A percentile compares a stretch with the other conserved stretches of the same genome.
phyloP scores from a whole-genome alignment of 2,329 filamentous ascomycete species.

The Gaeumannomyces sp. region DNA sequence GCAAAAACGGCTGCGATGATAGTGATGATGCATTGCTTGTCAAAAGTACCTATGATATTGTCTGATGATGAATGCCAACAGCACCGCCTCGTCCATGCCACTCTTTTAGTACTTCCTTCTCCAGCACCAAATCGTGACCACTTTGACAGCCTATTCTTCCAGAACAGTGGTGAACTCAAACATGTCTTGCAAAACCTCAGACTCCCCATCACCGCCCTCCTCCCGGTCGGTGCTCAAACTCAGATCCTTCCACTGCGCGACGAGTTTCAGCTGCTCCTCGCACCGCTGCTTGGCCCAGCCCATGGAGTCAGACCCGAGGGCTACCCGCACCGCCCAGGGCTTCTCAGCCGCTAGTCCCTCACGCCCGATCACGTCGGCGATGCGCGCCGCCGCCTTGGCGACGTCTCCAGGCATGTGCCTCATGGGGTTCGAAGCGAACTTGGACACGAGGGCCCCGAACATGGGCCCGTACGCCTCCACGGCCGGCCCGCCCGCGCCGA shows the following conservation, averaged over 20 bases:
- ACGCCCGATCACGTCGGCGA: conserved; percentile 23
- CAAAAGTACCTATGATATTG: too few species aligned
- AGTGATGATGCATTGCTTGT: too few species aligned
- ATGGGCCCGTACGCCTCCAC: conserved; percentile 17
- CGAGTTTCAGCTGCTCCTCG: conserved; percentile 17
- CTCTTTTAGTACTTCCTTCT: too few species aligned
- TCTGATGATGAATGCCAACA: too few species aligned
- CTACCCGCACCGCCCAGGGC: conserved; percentile 21
- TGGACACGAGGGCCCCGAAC: conserved; percentile 16
- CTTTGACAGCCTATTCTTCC: background rate
- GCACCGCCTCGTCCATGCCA: too few species aligned
- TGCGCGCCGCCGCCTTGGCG: conserved; percentile 16
- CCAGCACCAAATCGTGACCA: too few species aligned
- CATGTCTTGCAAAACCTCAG: background rate
- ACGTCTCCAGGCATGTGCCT: conserved; percentile 22
- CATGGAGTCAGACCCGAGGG: conserved; percentile 25
- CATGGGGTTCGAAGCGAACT: conserved; percentile 19
- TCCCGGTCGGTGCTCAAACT: background rate
- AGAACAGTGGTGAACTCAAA: background rate
- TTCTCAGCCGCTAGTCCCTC: conserved; percentile 21
- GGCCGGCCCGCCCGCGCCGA: conserved; percentile 10
- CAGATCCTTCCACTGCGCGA: conserved; percentile 19
- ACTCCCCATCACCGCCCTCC: background rate
- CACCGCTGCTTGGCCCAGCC: conserved; percentile 19
- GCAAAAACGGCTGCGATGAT: too few species aligned